These are phyloP conservation scores for Suhomyces panamericanus DNA, from an alignment of 1,139 yeast genomes.

Conservation along the genomic window DNA sequence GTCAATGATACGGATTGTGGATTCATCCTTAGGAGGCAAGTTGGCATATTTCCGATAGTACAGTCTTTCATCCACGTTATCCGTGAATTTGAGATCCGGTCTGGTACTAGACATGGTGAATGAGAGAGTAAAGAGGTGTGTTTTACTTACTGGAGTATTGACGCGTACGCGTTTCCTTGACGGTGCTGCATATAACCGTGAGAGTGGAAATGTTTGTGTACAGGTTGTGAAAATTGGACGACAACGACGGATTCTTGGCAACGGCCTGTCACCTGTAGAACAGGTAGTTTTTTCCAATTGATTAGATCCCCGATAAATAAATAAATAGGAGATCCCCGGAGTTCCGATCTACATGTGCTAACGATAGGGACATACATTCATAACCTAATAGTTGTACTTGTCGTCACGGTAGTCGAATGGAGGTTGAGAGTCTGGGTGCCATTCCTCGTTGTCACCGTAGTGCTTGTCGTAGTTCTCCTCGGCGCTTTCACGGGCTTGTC, in stretches of 20 bases:
- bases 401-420: slow-evolving; percentile 29
- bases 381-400: slow-evolving; percentile 19
- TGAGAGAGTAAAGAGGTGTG: not conserved
- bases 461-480: slow-evolving; percentile 28
- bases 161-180: not conserved
- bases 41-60: slow-evolving; percentile 60
- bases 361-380: not conserved
- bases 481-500: slow-evolving; percentile 27
- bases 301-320: no score
- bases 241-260: not conserved
- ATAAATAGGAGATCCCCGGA: no score
- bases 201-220: no score
- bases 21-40: slow-evolving; percentile 48
- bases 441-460: slow-evolving; percentile 29
- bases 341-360: no score
- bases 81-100: slow-evolving; percentile 74
- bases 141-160: not conserved
- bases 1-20: slow-evolving; percentile 67
- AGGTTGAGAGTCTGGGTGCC: slow-evolving; percentile 31
- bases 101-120: slow-evolving; percentile 55
- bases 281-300: no score
- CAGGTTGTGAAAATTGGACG: no score
- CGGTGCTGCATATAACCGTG: not conserved
- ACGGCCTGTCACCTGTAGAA: not conserved
- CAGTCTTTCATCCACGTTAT: slow-evolving; percentile 60